Evolutionary conservation across 805 yeast species (phyloP), one percentile per base, ranked within the genome.

Genomic region (Cyberlindnera mycetangii): DNA sequence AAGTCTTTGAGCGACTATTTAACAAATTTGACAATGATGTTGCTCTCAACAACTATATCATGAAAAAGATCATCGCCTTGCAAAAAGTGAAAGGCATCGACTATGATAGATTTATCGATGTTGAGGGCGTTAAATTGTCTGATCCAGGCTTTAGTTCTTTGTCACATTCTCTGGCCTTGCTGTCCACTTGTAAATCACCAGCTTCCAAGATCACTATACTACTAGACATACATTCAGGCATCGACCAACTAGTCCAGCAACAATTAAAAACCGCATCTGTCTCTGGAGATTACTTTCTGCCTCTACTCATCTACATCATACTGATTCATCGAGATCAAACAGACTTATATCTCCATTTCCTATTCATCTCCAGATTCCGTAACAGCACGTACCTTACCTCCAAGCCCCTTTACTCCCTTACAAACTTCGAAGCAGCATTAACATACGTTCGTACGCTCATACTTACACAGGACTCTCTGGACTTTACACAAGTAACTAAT

Each of bases 361-460:
- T 39, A 11, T 59, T 43, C 45, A 48, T 59, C 19, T 53, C 51
- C 24, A 44, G 56, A 7, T 58, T 59, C 45, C 53, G 60, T 34
- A 56, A 55, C 19, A 33, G 41, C 3, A 24, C 35, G 1, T 42
- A 39, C 7, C 45, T 59, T 14, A 35, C 33, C 14, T 52, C 49
- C 10, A 53, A 58, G n/a, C 45, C 52, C 3, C 35, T 53, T 1
- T 59, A 55, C 39, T 53, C 58, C 20, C 41, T 59, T 14, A 59
- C 62, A 4, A 59, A 59, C 41, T 32, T 53, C 11, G 63, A 59
- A 38, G 63, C 63, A 10, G 48, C 62, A 10, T 44, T 59, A 33
- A 44, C 50, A 25, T 59, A 47, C 22, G 44, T 49, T 1, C 47
- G 49, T 20, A 27, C 48, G 2, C 37, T 55, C 11, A 45, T 52